Conservation (phyloP, 2,329 filamentous ascomycete genomes). For the Akanthomyces uredinophilus region DNA sequence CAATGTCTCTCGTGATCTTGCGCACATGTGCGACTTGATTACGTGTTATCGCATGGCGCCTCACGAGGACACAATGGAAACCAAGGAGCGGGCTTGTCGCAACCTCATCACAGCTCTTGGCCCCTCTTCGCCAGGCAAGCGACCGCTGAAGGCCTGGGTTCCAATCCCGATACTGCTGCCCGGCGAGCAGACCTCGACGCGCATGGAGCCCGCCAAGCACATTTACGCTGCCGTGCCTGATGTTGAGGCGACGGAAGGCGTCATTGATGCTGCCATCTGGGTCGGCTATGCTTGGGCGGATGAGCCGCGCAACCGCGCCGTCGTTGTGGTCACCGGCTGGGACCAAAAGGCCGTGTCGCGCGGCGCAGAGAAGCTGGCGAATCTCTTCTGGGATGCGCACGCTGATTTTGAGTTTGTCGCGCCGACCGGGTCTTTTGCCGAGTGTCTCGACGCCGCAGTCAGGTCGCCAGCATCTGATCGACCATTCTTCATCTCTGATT, state of each 20-base stretch:
- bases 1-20: constrained; percentile 45
- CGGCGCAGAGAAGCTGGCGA: constrained; percentile 41
- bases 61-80: constrained; percentile 45
- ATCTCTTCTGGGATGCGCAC: constrained; percentile 42
- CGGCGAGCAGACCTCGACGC: constrained; percentile 51
- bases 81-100: constrained; percentile 45
- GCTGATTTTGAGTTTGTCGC: constrained; percentile 47
- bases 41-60: constrained; percentile 51
- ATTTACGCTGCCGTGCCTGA: constrained; percentile 44
- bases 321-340: constrained; percentile 48
- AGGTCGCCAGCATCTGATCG: constrained; percentile 27
- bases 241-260: constrained; percentile 35
- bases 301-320: constrained; percentile 46
- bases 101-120: constrained; percentile 40
- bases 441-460: constrained; percentile 43
- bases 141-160: constrained; percentile 48
- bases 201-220: constrained; percentile 45
- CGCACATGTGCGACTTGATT: constrained; percentile 45
- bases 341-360: constrained; percentile 30
- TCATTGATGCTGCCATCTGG: constrained; percentile 50
- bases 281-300: constrained; percentile 54
- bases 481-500: constrained; percentile 51
- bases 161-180: constrained; percentile 47
- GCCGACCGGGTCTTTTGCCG: constrained; percentile 40
- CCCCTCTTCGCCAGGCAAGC: constrained; percentile 19